Base-by-base conservation (phyloP, 805 yeast genomes). In the Starmerella asiatica region DNA sequence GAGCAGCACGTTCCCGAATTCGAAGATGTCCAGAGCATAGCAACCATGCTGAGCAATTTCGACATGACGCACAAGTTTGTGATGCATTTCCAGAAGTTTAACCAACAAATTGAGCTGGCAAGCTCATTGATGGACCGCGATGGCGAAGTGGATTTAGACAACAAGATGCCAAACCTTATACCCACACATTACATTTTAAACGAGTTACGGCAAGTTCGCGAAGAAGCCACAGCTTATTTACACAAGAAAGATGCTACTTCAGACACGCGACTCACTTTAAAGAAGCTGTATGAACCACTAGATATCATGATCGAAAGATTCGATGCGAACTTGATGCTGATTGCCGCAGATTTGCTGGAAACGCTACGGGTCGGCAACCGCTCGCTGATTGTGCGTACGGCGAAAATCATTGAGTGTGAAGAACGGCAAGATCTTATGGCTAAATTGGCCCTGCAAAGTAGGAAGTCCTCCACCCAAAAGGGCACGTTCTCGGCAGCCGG, bases 391-490 rank as follows among this genome's bases (percentile, higher is more conserved):
- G 75, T 76, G 28, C 73, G 86, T 38, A 56, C 80, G 34, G 75
- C 84, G 31, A 80, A 83, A 48, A 71, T 91, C 15, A 66, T 91
- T 32, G 93, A 85, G 47, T 68, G 64, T 47, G 98, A 91, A 58
- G 82, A 79, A 48, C 65, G 70, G 21, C 84, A 82, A 53, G 98
- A 91, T 53, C 57, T 75, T 44, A 75, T 76, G 37, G 60, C 33
- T 55, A 58, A 46, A 55, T 21, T 65, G 65, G 19, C 64, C 6
- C 42, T 38, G 29, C 30, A 34, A 76, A 7, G 9, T 7, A 7
- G 9, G 26, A 16, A 18, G 17, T 19, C 29, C 23, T 19, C 11
- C 12, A 21, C 19, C 14, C 6, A 30, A 16, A 14, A 30, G 20
- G 12, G 18, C 17, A 28, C 17, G n/a, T 14, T 14, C 18, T 8